Evolutionary conservation across 192 early-diverging fungal genomes (phyloP), one percentile per base, ranked within the genome.

Genomic region (Pilaira anomala): DNA sequence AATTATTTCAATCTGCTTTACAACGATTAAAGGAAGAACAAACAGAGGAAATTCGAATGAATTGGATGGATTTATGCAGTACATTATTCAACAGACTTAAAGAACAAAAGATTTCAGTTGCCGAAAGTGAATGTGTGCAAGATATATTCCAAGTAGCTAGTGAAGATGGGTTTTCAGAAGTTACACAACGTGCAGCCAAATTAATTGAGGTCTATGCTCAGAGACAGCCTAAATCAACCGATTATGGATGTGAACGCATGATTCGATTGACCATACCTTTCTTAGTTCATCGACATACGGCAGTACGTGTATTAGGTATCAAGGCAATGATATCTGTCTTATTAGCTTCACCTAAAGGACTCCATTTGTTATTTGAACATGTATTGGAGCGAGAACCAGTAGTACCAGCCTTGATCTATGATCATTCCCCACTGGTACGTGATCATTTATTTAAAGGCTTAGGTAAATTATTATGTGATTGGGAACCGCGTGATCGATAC

Each of bases 221-320:
- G 46, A 28, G 5, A 4, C 55, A 66, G 5, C 42, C 55, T 3
- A 66, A 55, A 22, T n/a, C 46, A 16, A 18, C 45, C 16, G 45
- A 42, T 11, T 58, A 59, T 49, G 24, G 22, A 5, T 56, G 65
- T 40, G 65, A 66, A 7, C 24, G 53, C 14, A 29, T 41, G 2
- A 48, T 66, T 9, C 16, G 24, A 16, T 30, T 39, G 2, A 21
- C 57, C 12, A 55, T 48, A 11, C 65, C 65, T 2, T 36, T 66
- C 2, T 25, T 66, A 8, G 16, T 36, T 9, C 56, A 66, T 49
- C 45, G 48, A 29, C 55, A 59, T 36, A 13, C 65, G 9, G 45
- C 65, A 2, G 53, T 66, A 18, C 65, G 65, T 59, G 55, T 59
- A 28, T 22, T 39, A 24, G 65, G 65, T 2, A 59, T 58, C 18